Evolutionary conservation across 352 stramenopile species (phyloP).

Genomic region (Aphanomyces euteiches): DNA sequence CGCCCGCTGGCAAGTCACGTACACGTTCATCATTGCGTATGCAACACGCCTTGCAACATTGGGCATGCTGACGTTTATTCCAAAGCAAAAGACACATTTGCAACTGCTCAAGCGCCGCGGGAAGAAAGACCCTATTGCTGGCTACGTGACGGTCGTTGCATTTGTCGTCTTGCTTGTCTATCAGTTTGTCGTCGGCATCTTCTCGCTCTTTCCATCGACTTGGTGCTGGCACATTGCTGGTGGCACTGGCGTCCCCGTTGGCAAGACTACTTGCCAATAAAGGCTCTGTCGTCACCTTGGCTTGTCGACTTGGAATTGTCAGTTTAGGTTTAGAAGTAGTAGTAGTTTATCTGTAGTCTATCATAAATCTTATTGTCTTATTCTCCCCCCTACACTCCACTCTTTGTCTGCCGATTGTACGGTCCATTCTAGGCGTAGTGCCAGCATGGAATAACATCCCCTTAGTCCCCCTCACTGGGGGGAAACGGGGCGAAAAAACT

Average conservation of each 20-base stretch:
- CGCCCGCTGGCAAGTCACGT: constrained; percentile 42
- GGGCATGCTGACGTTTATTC: constrained; percentile 46
- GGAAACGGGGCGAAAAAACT: no score
- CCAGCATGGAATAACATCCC: no score
- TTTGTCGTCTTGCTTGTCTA: constrained; percentile 37
- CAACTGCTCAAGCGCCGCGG: constrained; percentile 45
- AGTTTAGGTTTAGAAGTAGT: no score
- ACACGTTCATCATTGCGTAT: constrained; percentile 61
- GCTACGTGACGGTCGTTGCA: constrained; percentile 35
- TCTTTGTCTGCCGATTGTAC: no score
- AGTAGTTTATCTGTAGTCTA: no score
- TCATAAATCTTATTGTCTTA: no score
- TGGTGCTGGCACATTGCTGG: constrained; percentile 38
- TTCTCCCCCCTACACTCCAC: no score
- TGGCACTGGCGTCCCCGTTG: constrained; percentile 14
- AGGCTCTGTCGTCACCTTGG: no score
- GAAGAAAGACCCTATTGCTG: constrained; percentile 37
- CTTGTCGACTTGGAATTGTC: no score
- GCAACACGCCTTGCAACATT: constrained; percentile 45
- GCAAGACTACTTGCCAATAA: background rate
- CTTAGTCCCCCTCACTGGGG: no score
- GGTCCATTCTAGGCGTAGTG: no score
- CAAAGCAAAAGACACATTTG: constrained; percentile 52
- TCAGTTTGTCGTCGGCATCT: constrained; percentile 44
- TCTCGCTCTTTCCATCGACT: constrained; percentile 43